Base-by-base conservation (phyloP, 2,329 filamentous ascomycete genomes). In the Emmonsiellopsis sp. region DNA sequence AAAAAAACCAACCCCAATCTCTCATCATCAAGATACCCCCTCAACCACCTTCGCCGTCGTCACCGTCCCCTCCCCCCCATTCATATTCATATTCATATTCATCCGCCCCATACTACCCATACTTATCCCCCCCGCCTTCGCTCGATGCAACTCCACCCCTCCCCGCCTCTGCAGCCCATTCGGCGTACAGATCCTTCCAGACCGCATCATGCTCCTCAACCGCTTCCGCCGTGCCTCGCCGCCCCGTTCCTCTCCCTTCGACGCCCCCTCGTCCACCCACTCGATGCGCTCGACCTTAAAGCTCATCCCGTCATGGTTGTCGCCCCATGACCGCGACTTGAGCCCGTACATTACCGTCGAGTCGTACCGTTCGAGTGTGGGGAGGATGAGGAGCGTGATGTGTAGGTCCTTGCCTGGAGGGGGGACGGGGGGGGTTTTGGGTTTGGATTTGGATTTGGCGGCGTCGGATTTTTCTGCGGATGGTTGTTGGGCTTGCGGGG, bases 351-450 rank as follows among this genome's bases (percentile, higher is more conserved):
- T 80, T 0, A 86, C 86, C 0, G 83, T 86, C 5, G 84, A 82
- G 0, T 81, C 76, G 65, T 97, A 98, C 56, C 82, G 83, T 58
- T 89, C 79, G 3, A 98, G 74, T 0, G 82, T 78, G 0, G 92
- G 93, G 0, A 97, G 77, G 10, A 98, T 83, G 10, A 96, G 74
- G 0, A 97, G 70, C 13, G 88, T 94, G 59, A 98, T 86, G 61
- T 97, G 89, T 42, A 95, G 73, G 65, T 97, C 93, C 61, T 85
- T 84, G 54, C 86, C 82, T 51, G 71, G 71, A 1, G 81, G 83
- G 1, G 84, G 83, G 47, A 76, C 62, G 42, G 69, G 67, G 0
- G 74, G 73, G 8, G 66, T 58, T 37, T 63, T 63, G 9, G 70
- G 67, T 37, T 61, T 57, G 7, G 52, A 32, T 30, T 55, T 38